Percentiles rank a stretch among this genome's conserved stretches.
These are phyloP conservation scores for Elsinoe necatrix DNA, from an alignment of 2,329 filamentous ascomycete genomes.

Conservation along the genomic window DNA sequence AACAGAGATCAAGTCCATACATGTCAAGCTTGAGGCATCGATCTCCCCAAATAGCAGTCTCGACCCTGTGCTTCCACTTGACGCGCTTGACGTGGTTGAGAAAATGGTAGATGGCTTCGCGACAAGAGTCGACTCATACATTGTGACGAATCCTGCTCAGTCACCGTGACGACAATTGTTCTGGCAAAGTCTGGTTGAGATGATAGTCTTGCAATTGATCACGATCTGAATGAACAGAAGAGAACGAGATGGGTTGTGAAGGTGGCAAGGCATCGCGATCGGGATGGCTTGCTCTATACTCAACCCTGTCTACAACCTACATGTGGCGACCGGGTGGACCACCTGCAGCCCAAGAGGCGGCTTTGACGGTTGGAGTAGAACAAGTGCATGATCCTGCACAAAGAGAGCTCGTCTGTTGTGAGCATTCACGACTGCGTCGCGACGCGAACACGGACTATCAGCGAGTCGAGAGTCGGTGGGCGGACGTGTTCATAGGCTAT, in stretches of 20 bases:
- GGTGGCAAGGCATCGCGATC: constrained; percentile 20
- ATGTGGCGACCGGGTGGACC: constrained; percentile 5
- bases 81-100: constrained; percentile 27
- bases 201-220: constrained; percentile 7
- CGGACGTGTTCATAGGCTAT: constrained; percentile 9
- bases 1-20: constrained; percentile 22
- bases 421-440: background rate
- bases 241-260: constrained; percentile 16
- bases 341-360: constrained; percentile 4
- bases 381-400: constrained; percentile 4
- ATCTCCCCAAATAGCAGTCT: constrained; percentile 43
- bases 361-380: background rate
- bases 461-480: background rate
- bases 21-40: constrained; percentile 35
- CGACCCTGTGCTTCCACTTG: constrained; percentile 30
- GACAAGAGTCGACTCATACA: constrained; percentile 21
- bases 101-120: constrained; percentile 29
- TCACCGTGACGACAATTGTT: background rate
- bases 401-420: background rate
- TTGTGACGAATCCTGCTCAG: constrained; percentile 9
- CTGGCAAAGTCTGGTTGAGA: background rate
- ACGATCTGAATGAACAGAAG: constrained; percentile 16
- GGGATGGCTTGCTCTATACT: constrained; percentile 12
- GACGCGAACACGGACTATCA: constrained; percentile 6
- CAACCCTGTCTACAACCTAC: background rate